Conservation (phyloP, 1,139 yeast species). For the Pichia sp. region DNA sequence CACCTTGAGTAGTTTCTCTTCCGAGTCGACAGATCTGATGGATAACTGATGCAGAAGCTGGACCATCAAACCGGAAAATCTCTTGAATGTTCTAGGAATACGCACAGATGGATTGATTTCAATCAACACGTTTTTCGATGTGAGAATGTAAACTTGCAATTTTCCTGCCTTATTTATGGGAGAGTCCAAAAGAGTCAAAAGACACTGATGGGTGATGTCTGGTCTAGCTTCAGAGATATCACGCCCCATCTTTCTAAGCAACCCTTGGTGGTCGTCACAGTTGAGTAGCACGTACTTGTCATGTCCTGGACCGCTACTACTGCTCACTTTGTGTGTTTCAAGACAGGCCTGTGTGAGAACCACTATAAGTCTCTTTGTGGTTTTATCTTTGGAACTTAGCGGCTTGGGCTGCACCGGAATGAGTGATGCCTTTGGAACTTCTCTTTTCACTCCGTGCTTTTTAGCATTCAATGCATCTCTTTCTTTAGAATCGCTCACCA, state of each 20-base stretch:
- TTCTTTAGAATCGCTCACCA: slow-evolving; percentile 44
- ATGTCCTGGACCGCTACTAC: slow-evolving; percentile 72
- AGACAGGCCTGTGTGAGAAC: slow-evolving; percentile 93
- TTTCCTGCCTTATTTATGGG: slow-evolving; percentile 97
- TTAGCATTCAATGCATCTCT: slow-evolving; percentile 37
- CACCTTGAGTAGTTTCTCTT: slow-evolving; percentile 87
- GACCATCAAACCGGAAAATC: slow-evolving; percentile 97
- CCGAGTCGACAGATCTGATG: slow-evolving; percentile 90
- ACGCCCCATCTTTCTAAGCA: slow-evolving; percentile 90
- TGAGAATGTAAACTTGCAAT: slow-evolving; percentile 91
- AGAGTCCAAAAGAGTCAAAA: slow-evolving; percentile 85
- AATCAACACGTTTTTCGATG: slow-evolving; percentile 88
- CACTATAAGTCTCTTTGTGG: slow-evolving; percentile 79
- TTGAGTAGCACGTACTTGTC: slow-evolving; percentile 89
- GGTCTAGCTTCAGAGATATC: slow-evolving; percentile 98
- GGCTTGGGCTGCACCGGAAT: slow-evolving; percentile 83
- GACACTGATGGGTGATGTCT: slow-evolving; percentile 94
- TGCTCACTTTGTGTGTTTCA: slow-evolving; percentile 84
- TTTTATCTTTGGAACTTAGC: slow-evolving; percentile 77
- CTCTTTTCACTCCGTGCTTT: slow-evolving; percentile 32
- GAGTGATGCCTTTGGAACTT: slow-evolving; percentile 59
- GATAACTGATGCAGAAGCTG: slow-evolving; percentile 88
- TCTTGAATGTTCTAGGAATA: slow-evolving; percentile 95
- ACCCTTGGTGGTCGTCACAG: slow-evolving; percentile 98
- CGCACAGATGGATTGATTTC: slow-evolving; percentile 96